phyloP scores from a whole-genome alignment of 192 early-diverging fungal genomes.

The Coemansia aciculifera region DNA sequence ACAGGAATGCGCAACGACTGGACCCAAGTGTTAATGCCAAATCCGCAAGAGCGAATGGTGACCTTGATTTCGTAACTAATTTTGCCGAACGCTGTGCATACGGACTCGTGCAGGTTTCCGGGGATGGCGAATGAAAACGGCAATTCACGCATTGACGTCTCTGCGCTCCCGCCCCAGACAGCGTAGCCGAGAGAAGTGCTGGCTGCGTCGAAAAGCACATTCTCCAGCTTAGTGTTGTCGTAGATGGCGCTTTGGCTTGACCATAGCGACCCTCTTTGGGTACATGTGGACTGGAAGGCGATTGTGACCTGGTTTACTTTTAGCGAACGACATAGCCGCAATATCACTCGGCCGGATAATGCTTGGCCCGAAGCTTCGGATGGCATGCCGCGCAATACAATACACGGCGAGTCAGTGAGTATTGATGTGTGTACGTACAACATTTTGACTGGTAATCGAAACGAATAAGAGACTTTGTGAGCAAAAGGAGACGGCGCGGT shows the following conservation, averaged over 20 bases:
- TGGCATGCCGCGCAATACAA: slow-evolving; percentile 29
- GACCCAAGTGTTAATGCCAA: slow-evolving; percentile 47
- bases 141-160: slow-evolving; percentile 19
- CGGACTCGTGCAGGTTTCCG: slow-evolving; percentile 35
- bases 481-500: neutral
- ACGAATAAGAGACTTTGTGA: neutral
- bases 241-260: neutral
- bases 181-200: slow-evolving; percentile 9
- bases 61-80: slow-evolving; percentile 42
- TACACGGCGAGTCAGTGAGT: slow-evolving; percentile 18
- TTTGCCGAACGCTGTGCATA: slow-evolving; percentile 30
- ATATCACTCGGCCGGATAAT: slow-evolving; percentile 34
- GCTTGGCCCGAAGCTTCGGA: slow-evolving; percentile 35
- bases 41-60: slow-evolving; percentile 33
- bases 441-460: slow-evolving; percentile 19
- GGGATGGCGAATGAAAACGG: slow-evolving; percentile 40
- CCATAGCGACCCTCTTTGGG: slow-evolving; percentile 2
- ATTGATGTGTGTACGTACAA: slow-evolving; percentile 36
- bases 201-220: slow-evolving; percentile 30
- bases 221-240: slow-evolving; percentile 4
- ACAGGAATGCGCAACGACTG: slow-evolving; percentile 37
- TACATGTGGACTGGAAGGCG: slow-evolving; percentile 17
- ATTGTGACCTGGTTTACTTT: slow-evolving; percentile 27
- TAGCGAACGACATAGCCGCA: slow-evolving; percentile 32
- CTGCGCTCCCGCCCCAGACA: slow-evolving; percentile 17